Percentiles rank a stretch among this genome's conserved stretches.
Conservation (phyloP, 164 flowering plant genomes). For the Platanus orientalis region DNA sequence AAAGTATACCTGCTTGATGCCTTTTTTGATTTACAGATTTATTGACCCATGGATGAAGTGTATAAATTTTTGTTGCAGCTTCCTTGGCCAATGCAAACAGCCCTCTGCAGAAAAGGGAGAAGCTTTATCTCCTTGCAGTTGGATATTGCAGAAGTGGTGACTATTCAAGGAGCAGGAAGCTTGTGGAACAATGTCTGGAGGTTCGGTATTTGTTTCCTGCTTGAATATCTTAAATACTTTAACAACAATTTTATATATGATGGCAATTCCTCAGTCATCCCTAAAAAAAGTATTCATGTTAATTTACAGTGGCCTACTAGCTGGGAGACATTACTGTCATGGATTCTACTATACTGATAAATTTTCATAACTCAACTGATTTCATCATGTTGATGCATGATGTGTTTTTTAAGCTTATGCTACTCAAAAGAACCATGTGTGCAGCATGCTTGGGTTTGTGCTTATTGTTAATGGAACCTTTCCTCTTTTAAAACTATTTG, state of each 20-base stretch:
- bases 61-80: constrained; percentile 37
- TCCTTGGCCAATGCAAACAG: constrained; percentile 40
- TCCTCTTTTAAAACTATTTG: too few relatives aligned
- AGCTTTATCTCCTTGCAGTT: constrained; percentile 84
- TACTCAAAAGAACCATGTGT: too few relatives aligned
- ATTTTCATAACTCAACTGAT: too few relatives aligned
- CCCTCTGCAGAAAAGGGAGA: constrained; percentile 65
- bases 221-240: neutral
- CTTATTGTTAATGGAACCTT: too few relatives aligned
- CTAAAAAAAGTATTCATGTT: too few relatives aligned
- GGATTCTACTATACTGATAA: too few relatives aligned
- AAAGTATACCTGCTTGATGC: neutral
- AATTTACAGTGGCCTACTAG: too few relatives aligned
- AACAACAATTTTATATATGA: too few relatives aligned
- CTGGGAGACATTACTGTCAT: too few relatives aligned
- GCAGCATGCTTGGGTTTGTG: too few relatives aligned
- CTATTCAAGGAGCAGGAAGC: constrained; percentile 63
- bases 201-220: constrained; percentile 27
- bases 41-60: neutral
- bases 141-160: constrained; percentile 83
- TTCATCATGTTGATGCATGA: too few relatives aligned
- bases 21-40: neutral
- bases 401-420: too few relatives aligned
- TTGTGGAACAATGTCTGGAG: constrained; percentile 75
- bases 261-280: neutral